These are phyloP conservation scores for Colletotrichum abscissum DNA, from an alignment of 2,329 filamentous ascomycete genomes.

Conservation along the genomic window DNA sequence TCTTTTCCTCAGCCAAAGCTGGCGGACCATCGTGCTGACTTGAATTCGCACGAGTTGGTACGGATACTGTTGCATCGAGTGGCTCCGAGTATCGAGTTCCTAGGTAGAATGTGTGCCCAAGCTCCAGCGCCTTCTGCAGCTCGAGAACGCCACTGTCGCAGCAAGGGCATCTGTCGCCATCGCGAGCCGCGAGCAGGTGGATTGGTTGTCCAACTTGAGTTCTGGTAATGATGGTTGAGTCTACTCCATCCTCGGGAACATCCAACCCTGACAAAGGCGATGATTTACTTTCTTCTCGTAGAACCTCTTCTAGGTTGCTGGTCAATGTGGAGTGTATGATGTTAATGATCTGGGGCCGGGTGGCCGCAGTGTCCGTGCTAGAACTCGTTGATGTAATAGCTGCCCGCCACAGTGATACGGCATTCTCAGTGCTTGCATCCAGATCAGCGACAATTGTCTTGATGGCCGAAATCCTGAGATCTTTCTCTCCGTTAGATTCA, in stretches of 20 bases:
- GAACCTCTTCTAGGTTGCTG: conserved; percentile 40
- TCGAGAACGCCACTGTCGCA: conserved; percentile 74
- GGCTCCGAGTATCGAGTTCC: conserved; percentile 88
- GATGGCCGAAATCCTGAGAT: conserved; percentile 67
- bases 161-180: conserved; percentile 78
- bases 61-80: conserved; percentile 71
- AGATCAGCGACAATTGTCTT: conserved; percentile 75
- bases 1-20: background rate
- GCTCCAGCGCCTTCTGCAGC: conserved; percentile 81
- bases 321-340: conserved; percentile 48
- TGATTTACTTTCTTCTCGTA: conserved; percentile 17
- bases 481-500: conserved; percentile 36
- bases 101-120: conserved; percentile 95
- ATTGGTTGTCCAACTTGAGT: conserved; percentile 53
- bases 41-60: conserved; percentile 45
- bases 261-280: background rate
- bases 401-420: conserved; percentile 63
- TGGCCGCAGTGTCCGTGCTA: background rate
- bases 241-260: conserved; percentile 1
- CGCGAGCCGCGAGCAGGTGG: conserved; percentile 72
- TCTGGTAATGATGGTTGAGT: conserved; percentile 40
- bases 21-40: conserved; percentile 1
- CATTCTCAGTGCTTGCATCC: conserved; percentile 76
- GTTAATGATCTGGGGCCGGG: conserved; percentile 43
- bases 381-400: conserved; percentile 41